Evolutionary conservation across 2,329 filamentous ascomycete species (phyloP).

Genomic region (Fusarium sp.): DNA sequence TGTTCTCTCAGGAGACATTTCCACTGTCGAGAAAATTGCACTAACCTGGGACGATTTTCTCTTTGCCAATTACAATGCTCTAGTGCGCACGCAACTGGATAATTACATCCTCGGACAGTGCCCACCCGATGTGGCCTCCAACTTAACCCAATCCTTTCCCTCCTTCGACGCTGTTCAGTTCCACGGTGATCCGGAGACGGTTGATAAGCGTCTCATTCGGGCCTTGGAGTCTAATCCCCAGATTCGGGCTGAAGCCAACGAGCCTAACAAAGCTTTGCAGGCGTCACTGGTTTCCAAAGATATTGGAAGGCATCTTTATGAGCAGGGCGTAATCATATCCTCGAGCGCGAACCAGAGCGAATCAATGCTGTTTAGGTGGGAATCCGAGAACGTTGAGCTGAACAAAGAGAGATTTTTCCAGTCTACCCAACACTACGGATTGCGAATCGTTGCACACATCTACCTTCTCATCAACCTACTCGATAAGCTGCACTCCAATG

Average conservation of each 20-base stretch:
- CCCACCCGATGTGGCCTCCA: constrained; percentile 63
- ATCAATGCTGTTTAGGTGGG: constrained; percentile 45
- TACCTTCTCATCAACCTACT: constrained; percentile 75
- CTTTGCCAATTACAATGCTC: constrained; percentile 88
- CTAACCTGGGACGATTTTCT: constrained; percentile 86
- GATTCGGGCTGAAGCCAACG: constrained; percentile 67
- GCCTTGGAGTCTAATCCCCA: constrained; percentile 67
- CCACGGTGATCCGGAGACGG: constrained; percentile 64
- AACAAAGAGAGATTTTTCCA: constrained; percentile 62
- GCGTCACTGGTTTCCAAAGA: constrained; percentile 77
- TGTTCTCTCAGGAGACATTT: constrained; percentile 84
- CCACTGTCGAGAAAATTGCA: constrained; percentile 80
- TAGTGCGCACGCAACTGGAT: constrained; percentile 83
- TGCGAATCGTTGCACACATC: constrained; percentile 76
- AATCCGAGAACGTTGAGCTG: constrained; percentile 48
- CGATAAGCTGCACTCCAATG: constrained; percentile 61
- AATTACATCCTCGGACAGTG: constrained; percentile 70
- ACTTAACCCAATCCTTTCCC: constrained; percentile 68
- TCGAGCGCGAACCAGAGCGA: constrained; percentile 39
- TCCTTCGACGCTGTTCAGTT: constrained; percentile 74
- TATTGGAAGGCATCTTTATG: constrained; percentile 66
- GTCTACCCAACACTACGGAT: constrained; percentile 68
- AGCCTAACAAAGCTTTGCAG: constrained; percentile 80
- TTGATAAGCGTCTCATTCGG: constrained; percentile 69
- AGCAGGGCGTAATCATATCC: constrained; percentile 63